Conservation (phyloP, 495 filamentous ascomycete genomes). For the Aspergillus egyptiacus region DNA sequence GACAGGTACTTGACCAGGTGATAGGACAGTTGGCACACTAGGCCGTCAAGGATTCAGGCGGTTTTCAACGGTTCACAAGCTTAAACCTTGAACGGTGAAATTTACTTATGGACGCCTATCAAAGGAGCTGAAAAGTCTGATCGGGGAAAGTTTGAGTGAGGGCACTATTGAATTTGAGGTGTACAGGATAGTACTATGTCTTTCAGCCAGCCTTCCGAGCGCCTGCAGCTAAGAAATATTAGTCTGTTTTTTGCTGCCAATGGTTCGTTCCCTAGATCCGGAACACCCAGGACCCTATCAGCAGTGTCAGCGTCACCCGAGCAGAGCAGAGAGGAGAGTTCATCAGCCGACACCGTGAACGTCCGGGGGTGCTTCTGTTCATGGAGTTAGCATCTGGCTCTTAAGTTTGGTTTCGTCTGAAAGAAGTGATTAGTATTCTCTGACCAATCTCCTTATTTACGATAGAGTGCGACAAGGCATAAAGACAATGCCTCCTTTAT, state of each 20-base stretch:
- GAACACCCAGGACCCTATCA: constrained; percentile 8
- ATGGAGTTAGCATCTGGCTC: constrained; percentile 11
- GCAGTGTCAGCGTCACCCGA: constrained; percentile 11
- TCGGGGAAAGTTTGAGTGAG: neutral
- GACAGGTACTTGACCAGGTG: constrained; percentile 35
- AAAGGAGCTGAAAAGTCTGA: neutral
- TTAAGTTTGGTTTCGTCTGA: constrained; percentile 2
- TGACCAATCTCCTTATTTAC: constrained; percentile 7
- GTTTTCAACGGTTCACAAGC: constrained; percentile 2
- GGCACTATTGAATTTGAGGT: neutral
- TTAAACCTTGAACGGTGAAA: constrained; percentile 3
- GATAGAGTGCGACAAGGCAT: constrained; percentile 7
- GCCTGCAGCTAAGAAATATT: constrained; percentile 5
- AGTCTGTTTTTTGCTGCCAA: constrained; percentile 2
- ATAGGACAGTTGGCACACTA: constrained; percentile 19
- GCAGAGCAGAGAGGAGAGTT: constrained; percentile 7
- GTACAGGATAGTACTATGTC: neutral
- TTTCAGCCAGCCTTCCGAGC: constrained; percentile 6
- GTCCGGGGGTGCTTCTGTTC: constrained; percentile 8
- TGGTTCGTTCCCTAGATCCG: constrained; percentile 5
- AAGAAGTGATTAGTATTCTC: constrained; percentile 4
- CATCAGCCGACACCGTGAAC: constrained; percentile 7
- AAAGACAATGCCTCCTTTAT: constrained; percentile 3
- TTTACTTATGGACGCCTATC: constrained; percentile 6
- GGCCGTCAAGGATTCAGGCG: constrained; percentile 4